Evolutionary conservation across 345 rosid species (phyloP).

Genomic region (Isatis tinctoria): DNA sequence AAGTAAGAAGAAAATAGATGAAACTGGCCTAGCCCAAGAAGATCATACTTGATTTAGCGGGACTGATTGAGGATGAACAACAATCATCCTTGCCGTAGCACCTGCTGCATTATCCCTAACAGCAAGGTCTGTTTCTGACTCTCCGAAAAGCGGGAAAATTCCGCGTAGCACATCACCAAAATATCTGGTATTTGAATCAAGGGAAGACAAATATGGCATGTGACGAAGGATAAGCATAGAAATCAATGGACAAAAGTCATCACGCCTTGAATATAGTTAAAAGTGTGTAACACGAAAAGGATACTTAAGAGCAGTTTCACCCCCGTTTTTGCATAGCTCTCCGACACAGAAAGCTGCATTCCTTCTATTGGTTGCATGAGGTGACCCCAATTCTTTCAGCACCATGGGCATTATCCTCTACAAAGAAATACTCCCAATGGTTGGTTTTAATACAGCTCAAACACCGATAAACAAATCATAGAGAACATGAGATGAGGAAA

Average conservation of each 20-base stretch:
- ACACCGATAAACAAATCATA: neutral
- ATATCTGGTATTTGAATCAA: constrained; percentile 50
- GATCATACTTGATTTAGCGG: constrained; percentile 82
- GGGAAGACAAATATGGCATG: constrained; percentile 34
- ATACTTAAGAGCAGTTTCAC: constrained; percentile 82
- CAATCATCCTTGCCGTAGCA: constrained; percentile 97
- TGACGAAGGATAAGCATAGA: too few relatives aligned
- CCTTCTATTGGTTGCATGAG: constrained; percentile 90
- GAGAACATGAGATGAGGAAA: neutral
- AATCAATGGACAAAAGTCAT: neutral
- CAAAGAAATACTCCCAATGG: constrained; percentile 18
- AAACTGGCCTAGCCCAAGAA: constrained; percentile 1
- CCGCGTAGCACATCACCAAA: constrained; percentile 69
- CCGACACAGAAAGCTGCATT: constrained; percentile 99
- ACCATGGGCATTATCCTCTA: constrained; percentile 94
- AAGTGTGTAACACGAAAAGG: constrained; percentile 37
- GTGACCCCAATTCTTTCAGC: constrained; percentile 77
- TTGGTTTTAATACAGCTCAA: constrained; percentile 21
- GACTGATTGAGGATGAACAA: constrained; percentile 75
- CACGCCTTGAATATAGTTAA: neutral
- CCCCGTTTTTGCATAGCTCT: constrained; percentile 94
- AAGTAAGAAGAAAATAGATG: neutral
- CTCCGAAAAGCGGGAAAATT: constrained; percentile 85
- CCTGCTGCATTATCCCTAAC: constrained; percentile 99
- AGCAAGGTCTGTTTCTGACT: constrained; percentile 87